A percentile compares a stretch with the other conserved stretches of the same genome.
Conservation (phyloP, 768 basidiomycete species). For the Tulasnella sp. region DNA sequence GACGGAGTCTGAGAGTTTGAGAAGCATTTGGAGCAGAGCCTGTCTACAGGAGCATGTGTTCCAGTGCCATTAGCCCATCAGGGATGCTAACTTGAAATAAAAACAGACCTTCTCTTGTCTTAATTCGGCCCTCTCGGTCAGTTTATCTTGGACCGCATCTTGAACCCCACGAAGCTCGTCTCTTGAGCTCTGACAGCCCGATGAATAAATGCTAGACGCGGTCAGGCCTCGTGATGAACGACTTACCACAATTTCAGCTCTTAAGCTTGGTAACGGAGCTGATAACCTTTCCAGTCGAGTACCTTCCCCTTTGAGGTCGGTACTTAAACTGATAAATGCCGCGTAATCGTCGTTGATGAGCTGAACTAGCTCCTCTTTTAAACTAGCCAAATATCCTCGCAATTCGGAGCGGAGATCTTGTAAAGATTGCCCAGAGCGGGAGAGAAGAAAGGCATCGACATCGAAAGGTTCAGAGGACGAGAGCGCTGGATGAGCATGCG, state of each 20-base stretch:
- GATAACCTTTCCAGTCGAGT: constrained; percentile 64
- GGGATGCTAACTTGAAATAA: constrained; percentile 12
- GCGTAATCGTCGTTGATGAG: constrained; percentile 98
- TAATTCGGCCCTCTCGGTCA: constrained; percentile 67
- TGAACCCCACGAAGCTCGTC: constrained; percentile 60
- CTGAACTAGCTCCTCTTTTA: constrained; percentile 92
- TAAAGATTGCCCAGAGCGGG: constrained; percentile 72
- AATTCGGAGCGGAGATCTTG: constrained; percentile 85
- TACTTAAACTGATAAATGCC: constrained; percentile 93
- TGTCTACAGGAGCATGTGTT: constrained; percentile 37
- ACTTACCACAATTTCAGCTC: constrained; percentile 65
- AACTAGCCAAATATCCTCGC: constrained; percentile 70
- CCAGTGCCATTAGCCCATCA: constrained; percentile 12
- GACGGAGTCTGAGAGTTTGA: constrained; percentile 90
- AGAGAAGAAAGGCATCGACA: constrained; percentile 83
- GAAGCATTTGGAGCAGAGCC: constrained; percentile 79
- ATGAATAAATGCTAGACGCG: background rate
- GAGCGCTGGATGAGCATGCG: constrained; percentile 74
- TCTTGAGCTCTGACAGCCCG: constrained; percentile 31
- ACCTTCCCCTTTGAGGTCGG: constrained; percentile 84
- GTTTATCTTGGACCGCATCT: constrained; percentile 69
- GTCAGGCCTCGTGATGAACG: background rate
- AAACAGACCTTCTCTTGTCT: constrained; percentile 76
- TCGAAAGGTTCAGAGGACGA: constrained; percentile 60
- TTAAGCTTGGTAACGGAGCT: constrained; percentile 61